Evolutionary conservation across 164 flowering plant species (phyloP).

Genomic region (Chloranthus sessilifolius): DNA sequence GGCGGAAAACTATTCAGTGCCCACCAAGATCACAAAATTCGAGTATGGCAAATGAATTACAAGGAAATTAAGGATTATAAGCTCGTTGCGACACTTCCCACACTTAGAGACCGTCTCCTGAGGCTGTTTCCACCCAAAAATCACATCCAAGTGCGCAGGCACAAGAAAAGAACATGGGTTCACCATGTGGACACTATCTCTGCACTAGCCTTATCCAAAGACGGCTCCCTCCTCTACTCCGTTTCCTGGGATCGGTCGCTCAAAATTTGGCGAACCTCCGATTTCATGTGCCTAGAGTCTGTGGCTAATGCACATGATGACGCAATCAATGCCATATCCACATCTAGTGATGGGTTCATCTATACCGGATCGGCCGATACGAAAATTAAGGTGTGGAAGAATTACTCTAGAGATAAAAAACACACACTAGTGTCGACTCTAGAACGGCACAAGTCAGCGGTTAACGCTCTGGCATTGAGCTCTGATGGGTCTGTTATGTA

Average conservation of each 20-base stretch:
- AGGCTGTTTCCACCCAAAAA: constrained; percentile 47
- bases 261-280: constrained; percentile 68
- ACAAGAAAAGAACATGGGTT: constrained; percentile 78
- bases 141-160: constrained; percentile 61
- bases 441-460: constrained; percentile 62
- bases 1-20: constrained; percentile 59
- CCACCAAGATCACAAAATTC: constrained; percentile 83
- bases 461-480: constrained; percentile 74
- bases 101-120: constrained; percentile 52
- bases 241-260: constrained; percentile 90
- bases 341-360: constrained; percentile 50
- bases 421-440: constrained; percentile 48
- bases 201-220: constrained; percentile 56
- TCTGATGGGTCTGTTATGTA: constrained; percentile 49
- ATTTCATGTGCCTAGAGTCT: constrained; percentile 77
- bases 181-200: constrained; percentile 82
- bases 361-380: constrained; percentile 93
- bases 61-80: constrained; percentile 18
- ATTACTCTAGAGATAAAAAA: constrained; percentile 34
- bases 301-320: constrained; percentile 75
- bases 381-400: constrained; percentile 77
- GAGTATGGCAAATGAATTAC: constrained; percentile 60
- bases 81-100: constrained; percentile 69
- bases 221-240: constrained; percentile 63
- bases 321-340: constrained; percentile 68